Base-by-base conservation (phyloP, 106 monocot genomes). In the Amphibolis antarctica region DNA sequence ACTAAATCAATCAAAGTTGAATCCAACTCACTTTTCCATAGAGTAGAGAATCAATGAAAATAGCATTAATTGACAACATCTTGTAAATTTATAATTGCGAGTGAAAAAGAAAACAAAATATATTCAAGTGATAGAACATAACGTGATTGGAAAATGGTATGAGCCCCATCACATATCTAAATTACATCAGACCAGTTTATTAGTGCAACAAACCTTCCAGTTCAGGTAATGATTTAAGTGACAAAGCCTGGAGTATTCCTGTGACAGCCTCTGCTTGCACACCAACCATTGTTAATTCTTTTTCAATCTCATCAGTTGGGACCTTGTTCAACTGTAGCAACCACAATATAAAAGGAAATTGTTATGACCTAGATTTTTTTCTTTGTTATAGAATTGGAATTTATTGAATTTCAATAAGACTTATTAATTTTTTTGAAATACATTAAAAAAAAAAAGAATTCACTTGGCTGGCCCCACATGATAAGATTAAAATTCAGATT, bases 271-370 rank as follows among this genome's bases (percentile, higher is more conserved):
- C 78, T 59, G 48, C 44, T 46, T 90, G 74, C 60, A 91, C 71
- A 10, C 96, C 90, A 53, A 66, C 57, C 29, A 61, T 61, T 36
- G 66, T 64, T 65, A 98, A 69, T 54, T 98, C 90, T 69, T 84
- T 85, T 70, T 98, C 90, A 63, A 91, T 82, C 78, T 91, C 96
- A 59, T 86, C 82, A 68, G 71, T 77, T 62, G 87, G 74, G 70
- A 98, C 73, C 71, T 98, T 98, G 28, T 87, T 87, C 55, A 91
- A 57, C 96, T 94, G 75, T 60, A 62, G 54, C 51, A 71, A 23
- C n/a, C 5, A 73, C 21, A 19, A 54, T n/a, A 36, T 14, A 23
- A 45, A 13, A 50, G 25, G 62, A 43, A 55, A 25, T 3, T 12
- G 26, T 55, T 20, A 55, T 12, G n/a, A n/a, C n/a, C n/a, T n/a